Conservation (phyloP, 202 grass and related monocot genomes). For the Digitaria exilis region DNA sequence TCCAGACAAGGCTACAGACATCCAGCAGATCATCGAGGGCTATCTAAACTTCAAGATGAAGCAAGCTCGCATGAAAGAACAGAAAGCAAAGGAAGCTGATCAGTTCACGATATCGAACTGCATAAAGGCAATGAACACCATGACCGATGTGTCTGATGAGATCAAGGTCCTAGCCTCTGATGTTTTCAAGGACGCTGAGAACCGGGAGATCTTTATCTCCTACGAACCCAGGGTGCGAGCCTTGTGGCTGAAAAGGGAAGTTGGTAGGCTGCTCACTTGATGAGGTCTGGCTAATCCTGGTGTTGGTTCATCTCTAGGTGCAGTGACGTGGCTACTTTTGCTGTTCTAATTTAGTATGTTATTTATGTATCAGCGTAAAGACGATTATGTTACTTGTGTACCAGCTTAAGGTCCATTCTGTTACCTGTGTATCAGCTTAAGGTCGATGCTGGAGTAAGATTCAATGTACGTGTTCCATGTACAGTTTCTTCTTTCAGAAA, state of each 20-base stretch:
- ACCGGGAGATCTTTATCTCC: slow-evolving; percentile 60
- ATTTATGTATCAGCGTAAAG: background rate
- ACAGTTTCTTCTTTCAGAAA: background rate
- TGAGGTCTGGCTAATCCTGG: background rate
- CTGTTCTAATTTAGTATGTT: background rate
- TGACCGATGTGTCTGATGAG: slow-evolving; percentile 49
- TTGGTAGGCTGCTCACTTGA: slow-evolving; percentile 41
- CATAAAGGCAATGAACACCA: slow-evolving; percentile 42
- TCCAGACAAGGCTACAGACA: slow-evolving; percentile 35
- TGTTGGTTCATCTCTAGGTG: background rate
- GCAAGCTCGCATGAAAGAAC: slow-evolving; percentile 44
- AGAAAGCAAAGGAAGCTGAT: slow-evolving; percentile 28
- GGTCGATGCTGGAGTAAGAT: background rate
- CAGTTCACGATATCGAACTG: slow-evolving; percentile 48
- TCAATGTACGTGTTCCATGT: background rate
- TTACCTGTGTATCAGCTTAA: background rate
- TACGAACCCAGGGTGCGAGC: slow-evolving; percentile 44
- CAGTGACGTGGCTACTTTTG: background rate
- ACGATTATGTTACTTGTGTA: background rate
- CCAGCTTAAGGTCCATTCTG: background rate
- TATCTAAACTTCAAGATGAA: slow-evolving; percentile 58
- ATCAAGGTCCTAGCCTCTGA: slow-evolving; percentile 49
- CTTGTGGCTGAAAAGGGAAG: slow-evolving; percentile 53
- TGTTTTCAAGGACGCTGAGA: slow-evolving; percentile 53
- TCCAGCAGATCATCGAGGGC: slow-evolving; percentile 52